Base-by-base conservation (phyloP, 2,329 filamentous ascomycete species). In the Aspergillus amoenus region DNA sequence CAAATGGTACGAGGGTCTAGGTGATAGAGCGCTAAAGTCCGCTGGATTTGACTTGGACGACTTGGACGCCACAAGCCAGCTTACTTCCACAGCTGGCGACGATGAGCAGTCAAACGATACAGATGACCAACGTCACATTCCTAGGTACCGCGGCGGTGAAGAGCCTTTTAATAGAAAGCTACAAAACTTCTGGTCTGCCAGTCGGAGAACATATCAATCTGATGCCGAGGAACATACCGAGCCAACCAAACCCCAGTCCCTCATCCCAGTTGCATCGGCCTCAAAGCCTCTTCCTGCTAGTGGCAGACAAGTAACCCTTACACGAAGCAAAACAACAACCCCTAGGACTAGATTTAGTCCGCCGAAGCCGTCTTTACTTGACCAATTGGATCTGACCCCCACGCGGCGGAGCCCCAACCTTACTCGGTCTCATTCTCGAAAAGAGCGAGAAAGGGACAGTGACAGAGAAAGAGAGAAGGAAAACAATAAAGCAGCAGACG, bases 321-420 rank as follows among this genome's bases (percentile, higher is more conserved):
- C 72, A 17, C 73, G 66, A 37, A 74, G 63, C 52, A 68, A 69
- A 58, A 71, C 68, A 5, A 64, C 66, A 34, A 75, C 72, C 1
- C 72, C 73, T 8, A 68, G 71, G 52, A 74, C 70, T 32, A 68
- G 73, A 37, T 76, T 76, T 52, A 76, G 73, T 47, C 73, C 73
- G 4, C 72, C 73, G 7, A 75, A 74, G 48, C 72, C 72, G n/a
- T 73, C 72, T 32, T 69, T 74, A 11, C 66, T 75, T 17, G 73
- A 75, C 41, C 68, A 73, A 43, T 61, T 74, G 13, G 72, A 75
- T 47, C 61, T 69, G 15, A 74, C 73, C 32, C 73, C 73, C 21
- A 74, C 72, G 22, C 70, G 72, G 15, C 67, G 66, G 22, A 61
- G 64, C 17, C 66, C 67, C 39, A 69, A 67, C 15, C 13, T 53